Evolutionary conservation across 331 rosid genomes (phyloP).

Genomic region (Stylosanthes scabra): DNA sequence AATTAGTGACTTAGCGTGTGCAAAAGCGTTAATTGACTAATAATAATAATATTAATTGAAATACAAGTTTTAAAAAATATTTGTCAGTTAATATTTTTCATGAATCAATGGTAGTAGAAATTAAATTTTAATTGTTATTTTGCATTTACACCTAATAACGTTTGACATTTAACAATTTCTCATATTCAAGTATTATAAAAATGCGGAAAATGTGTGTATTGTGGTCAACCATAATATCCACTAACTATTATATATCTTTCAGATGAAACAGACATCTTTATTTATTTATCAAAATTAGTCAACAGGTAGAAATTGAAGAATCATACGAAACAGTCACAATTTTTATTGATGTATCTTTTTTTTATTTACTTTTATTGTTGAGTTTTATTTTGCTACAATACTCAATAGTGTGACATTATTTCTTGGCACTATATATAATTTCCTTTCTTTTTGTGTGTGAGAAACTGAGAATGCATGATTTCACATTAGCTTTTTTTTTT

Average conservation of each 20-base stretch:
- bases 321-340: too few relatives aligned
- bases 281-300: slow-evolving; percentile 27
- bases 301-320: not conserved
- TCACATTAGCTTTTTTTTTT: too few relatives aligned
- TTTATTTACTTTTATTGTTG: too few relatives aligned
- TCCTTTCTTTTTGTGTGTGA: too few relatives aligned
- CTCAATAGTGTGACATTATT: too few relatives aligned
- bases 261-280: not conserved
- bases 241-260: slow-evolving; percentile 3
- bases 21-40: not conserved
- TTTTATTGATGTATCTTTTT: too few relatives aligned
- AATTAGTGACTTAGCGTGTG: slow-evolving; percentile 55
- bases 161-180: slow-evolving; percentile 43
- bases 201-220: not conserved
- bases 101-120: not conserved
- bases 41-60: too few relatives aligned
- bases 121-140: slow-evolving; percentile 35
- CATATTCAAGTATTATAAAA: not conserved
- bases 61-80: too few relatives aligned
- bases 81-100: too few relatives aligned
- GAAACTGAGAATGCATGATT: too few relatives aligned
- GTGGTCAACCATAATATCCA: slow-evolving; percentile 26
- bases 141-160: slow-evolving; percentile 63
- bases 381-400: too few relatives aligned
- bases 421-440: too few relatives aligned